These are phyloP conservation scores for Rhodotorula taiwanensis DNA, from an alignment of 768 basidiomycete species.

Conservation along the genomic window DNA sequence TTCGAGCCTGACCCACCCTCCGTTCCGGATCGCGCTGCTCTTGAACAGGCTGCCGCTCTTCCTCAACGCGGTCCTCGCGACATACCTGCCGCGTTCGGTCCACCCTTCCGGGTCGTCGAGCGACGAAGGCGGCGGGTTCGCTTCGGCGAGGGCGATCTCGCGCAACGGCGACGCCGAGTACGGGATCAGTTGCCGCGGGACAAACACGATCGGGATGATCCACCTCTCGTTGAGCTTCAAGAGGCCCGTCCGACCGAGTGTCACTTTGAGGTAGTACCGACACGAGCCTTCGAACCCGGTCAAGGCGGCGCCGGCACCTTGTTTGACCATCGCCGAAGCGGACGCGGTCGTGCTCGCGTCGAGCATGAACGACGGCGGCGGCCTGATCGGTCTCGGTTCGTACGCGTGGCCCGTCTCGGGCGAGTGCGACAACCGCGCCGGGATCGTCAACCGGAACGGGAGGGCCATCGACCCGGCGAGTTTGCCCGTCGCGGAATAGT, in stretches of 20 bases:
- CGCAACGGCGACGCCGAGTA: conserved; percentile 5
- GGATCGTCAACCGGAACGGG: conserved; percentile 26
- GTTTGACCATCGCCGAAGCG: no score
- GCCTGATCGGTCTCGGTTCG: not conserved
- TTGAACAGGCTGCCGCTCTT: no score
- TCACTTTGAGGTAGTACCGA: conserved; percentile 30
- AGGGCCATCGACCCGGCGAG: conserved; percentile 23
- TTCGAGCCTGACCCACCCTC: conserved; percentile 12
- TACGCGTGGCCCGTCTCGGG: not conserved
- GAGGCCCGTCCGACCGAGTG: conserved; percentile 16
- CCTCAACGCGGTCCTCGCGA: not conserved
- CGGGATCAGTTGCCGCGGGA: conserved; percentile 10
- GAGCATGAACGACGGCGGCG: conserved; percentile 29
- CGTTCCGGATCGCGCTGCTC: not conserved
- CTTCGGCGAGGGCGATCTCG: not conserved
- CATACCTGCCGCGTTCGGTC: conserved; percentile 17
- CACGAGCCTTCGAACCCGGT: conserved; percentile 24
- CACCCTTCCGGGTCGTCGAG: conserved; percentile 13
- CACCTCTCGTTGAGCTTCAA: conserved; percentile 32
- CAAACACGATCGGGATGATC: conserved; percentile 30
- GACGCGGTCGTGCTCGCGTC: not conserved
- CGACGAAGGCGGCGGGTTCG: not conserved
- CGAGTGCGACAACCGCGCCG: conserved; percentile 5
- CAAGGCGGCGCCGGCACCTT: no score
- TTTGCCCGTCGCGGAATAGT: conserved; percentile 13